phyloP scores from a whole-genome alignment of 139 green algal genomes.

The Nannochloris sp. region DNA sequence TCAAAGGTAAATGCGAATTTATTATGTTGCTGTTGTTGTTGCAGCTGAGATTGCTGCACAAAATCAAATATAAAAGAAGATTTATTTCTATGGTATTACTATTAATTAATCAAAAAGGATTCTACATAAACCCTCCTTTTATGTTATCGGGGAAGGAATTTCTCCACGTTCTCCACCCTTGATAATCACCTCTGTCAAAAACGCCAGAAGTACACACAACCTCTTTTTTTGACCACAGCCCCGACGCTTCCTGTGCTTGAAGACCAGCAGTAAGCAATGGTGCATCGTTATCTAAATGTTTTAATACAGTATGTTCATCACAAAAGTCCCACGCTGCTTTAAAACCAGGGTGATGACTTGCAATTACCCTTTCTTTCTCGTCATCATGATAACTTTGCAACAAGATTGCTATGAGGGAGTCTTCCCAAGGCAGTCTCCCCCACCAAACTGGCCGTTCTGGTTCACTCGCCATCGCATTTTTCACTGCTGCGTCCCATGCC shows the following conservation, averaged over 20 bases:
- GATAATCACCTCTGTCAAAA: conserved; percentile 8
- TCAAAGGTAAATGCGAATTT: no score
- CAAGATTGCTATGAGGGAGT: conserved; percentile 42
- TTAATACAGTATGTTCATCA: conserved; percentile 15
- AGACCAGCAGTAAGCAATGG: conserved; percentile 18
- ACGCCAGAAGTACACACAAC: conserved; percentile 17
- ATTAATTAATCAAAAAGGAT: background rate
- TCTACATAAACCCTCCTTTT: conserved; percentile 15
- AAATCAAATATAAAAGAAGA: no score
- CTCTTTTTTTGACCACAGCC: conserved; percentile 17
- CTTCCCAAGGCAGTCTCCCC: conserved; percentile 52
- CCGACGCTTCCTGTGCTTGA: conserved; percentile 15
- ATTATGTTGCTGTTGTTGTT: background rate
- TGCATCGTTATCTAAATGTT: conserved; percentile 32
- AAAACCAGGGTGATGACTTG: conserved; percentile 27
- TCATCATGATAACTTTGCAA: no score
- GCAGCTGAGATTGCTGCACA: no score
- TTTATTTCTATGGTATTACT: no score
- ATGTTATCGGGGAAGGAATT: conserved; percentile 29
- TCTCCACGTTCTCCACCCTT: conserved; percentile 15
- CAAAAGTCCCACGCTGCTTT: conserved; percentile 29
- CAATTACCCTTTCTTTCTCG: background rate
- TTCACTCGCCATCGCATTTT: background rate
- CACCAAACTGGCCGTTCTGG: conserved; percentile 24
- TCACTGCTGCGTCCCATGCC: conserved; percentile 9